Evolutionary conservation across 345 rosid species (phyloP), one percentile per base, ranked within the genome.

Genomic region (Physaria fendleri): DNA sequence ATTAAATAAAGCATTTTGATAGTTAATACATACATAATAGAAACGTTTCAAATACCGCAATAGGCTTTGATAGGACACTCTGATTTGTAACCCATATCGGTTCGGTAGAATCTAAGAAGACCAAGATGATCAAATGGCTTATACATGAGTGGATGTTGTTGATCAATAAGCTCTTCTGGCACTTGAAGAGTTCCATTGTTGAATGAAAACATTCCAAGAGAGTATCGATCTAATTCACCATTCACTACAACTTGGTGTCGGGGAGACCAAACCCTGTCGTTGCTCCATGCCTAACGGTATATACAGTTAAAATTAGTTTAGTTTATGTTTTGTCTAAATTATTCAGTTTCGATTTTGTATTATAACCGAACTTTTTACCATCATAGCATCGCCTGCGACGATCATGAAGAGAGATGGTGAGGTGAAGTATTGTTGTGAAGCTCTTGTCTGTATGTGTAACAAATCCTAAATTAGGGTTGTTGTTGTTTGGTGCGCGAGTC

Each of bases 391-490:
- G n/a, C n/a, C n/a, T n/a, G n/a, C n/a, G n/a, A n/a, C n/a, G n/a
- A n/a, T n/a, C n/a, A n/a, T n/a, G n/a, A n/a, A n/a, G n/a, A n/a
- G n/a, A n/a, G n/a, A n/a, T n/a, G n/a, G n/a, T n/a, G n/a, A n/a
- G 87, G 49, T 82, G 79, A 68, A 85, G 83, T 29, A 88, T 65
- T 24, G 80, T 76, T n/a, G 78, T 51, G 46, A 81, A 72, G 74
- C 79, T 78, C 78, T 82, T 84, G 64, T 84, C 95, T 2, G 85
- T 82, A 38, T 82, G 89, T 18, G 68, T 40, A 1, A 44, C 38
- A 28, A 78, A 66, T 5, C 75, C 89, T 12, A 74, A 47, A 24
- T 43, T 66, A 23, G n/a, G 47, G 0, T 23, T 82, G 2, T 43
- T 21, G 15, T 22, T 45, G 48, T 47, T 5, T 20, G 80, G 23